phyloP scores from a whole-genome alignment of 192 early-diverging fungal species.

The Martensiomyces pterosporus region DNA sequence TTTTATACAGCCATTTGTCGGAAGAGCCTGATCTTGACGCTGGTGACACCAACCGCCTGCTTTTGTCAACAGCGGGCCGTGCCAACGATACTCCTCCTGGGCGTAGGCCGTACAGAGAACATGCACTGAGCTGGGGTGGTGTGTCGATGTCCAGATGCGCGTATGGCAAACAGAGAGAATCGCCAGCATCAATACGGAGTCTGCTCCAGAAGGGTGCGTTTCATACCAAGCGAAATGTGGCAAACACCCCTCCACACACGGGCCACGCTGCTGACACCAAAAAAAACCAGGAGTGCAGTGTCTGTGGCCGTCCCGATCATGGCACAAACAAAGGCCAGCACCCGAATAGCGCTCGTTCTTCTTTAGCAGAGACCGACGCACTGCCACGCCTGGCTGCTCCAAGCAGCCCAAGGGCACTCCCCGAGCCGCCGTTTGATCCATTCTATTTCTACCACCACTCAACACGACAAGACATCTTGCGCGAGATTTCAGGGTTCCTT shows the following conservation, averaged over 20 bases:
- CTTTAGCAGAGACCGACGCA: too few relatives aligned
- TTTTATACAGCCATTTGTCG: constrained; percentile 15
- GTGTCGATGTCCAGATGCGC: background rate
- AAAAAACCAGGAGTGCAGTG: too few relatives aligned
- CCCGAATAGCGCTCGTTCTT: too few relatives aligned
- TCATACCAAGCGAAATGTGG: background rate
- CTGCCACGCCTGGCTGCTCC: constrained; percentile 36
- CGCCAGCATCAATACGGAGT: too few relatives aligned
- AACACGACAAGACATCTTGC: constrained; percentile 50
- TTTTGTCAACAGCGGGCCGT: background rate
- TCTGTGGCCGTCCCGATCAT: too few relatives aligned
- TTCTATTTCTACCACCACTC: constrained; percentile 33
- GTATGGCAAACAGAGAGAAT: background rate
- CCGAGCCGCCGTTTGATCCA: constrained; percentile 27
- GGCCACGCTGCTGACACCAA: too few relatives aligned
- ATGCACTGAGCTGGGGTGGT: background rate
- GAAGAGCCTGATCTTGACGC: too few relatives aligned
- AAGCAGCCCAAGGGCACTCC: constrained; percentile 18
- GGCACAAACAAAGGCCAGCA: too few relatives aligned
- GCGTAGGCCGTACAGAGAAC: background rate
- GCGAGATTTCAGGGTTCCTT: constrained; percentile 56
- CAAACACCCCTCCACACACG: background rate
- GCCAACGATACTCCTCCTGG: background rate
- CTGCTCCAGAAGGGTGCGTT: background rate
- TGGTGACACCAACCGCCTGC: too few relatives aligned